Conservation (phyloP, 305 asterid species). For the Fraxinus dipetala region DNA sequence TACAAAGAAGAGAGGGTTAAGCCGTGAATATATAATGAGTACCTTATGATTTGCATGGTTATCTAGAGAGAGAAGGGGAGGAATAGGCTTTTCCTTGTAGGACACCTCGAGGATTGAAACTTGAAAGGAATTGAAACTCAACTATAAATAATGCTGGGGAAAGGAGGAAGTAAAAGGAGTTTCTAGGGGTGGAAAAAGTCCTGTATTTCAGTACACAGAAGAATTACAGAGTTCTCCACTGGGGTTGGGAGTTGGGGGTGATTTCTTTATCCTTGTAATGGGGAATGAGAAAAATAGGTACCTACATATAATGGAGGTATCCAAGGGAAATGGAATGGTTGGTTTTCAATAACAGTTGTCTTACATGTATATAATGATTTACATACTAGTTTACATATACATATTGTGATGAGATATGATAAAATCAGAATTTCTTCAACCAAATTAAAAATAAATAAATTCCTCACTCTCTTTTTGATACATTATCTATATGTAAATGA, state of each 20-base stretch:
- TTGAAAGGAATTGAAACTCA: background rate
- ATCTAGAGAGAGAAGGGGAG: background rate
- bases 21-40: background rate
- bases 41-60: constrained; percentile 4
- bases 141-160: background rate
- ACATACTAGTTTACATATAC: no score
- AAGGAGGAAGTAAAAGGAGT: background rate
- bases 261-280: background rate
- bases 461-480: no score
- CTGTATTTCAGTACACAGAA: background rate
- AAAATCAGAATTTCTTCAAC: no score
- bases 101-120: constrained; percentile 1
- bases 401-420: no score
- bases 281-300: background rate
- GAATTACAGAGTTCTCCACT: background rate
- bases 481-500: no score
- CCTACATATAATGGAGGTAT: background rate
- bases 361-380: no score
- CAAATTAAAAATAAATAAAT: no score
- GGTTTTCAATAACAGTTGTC: background rate
- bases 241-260: background rate
- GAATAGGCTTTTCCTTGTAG: background rate
- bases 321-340: background rate
- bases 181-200: background rate
- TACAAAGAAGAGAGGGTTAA: constrained; percentile 3